These are phyloP conservation scores for Rhododendron molle DNA, from an alignment of 148 eudicot species.

Conservation along the genomic window DNA sequence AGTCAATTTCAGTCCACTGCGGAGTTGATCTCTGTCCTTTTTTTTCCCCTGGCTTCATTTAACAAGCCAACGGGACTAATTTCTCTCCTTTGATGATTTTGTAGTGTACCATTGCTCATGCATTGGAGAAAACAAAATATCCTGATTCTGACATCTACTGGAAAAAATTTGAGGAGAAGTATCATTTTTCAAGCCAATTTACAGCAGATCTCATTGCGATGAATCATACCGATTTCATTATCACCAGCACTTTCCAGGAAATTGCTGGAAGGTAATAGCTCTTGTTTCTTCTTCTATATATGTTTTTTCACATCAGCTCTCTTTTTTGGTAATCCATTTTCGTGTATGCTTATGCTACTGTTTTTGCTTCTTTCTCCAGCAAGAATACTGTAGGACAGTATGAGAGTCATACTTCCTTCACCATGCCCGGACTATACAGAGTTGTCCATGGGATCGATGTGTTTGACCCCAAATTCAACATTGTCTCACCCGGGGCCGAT, in stretches of 20 bases:
- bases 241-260: constrained; percentile 99
- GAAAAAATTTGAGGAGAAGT: constrained; percentile 88
- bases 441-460: constrained; percentile 96
- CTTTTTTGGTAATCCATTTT: neutral
- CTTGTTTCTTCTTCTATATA: neutral
- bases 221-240: constrained; percentile 93
- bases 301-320: neutral
- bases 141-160: constrained; percentile 92
- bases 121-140: constrained; percentile 90
- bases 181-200: constrained; percentile 91
- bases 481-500: constrained; percentile 96
- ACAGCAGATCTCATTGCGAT: constrained; percentile 98
- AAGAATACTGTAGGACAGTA: constrained; percentile 98
- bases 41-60: neutral
- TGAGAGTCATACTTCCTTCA: constrained; percentile 82
- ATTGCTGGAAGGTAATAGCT: constrained; percentile 82
- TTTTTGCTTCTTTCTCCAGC: constrained; percentile 30
- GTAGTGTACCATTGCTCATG: constrained; percentile 97
- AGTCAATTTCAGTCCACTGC: neutral
- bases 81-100: neutral
- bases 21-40: too few species aligned
- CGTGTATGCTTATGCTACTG: neutral
- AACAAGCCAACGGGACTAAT: neutral
- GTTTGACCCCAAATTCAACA: constrained; percentile 95
- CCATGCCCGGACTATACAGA: constrained; percentile 92